Conservation (phyloP, 805 yeast genomes). For the Lipomyces chichibuensis region DNA sequence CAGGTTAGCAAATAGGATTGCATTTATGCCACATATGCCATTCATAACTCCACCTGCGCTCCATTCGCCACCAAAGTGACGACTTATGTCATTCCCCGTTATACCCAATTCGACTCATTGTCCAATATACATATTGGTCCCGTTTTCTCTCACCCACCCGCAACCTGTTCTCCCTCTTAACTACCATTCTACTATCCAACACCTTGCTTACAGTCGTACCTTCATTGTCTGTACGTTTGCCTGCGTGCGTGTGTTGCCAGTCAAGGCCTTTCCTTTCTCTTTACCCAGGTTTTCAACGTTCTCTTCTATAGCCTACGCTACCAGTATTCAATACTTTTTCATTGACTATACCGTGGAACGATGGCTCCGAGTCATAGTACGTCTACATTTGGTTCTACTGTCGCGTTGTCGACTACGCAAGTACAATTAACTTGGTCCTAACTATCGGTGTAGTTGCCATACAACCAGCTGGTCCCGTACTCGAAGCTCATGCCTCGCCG, state of each 20-base stretch:
- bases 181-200: not conserved
- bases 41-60: not conserved
- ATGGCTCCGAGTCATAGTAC: constrained; percentile 31
- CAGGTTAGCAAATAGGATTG: too few relatives aligned
- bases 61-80: not conserved
- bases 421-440: not conserved
- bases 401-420: not conserved
- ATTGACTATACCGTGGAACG: not conserved
- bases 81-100: not conserved
- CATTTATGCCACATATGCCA: not conserved
- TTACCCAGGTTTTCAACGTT: not conserved
- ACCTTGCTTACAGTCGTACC: too few relatives aligned
- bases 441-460: constrained; percentile 23
- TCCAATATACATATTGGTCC: not conserved
- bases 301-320: too few relatives aligned
- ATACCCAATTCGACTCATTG: not conserved
- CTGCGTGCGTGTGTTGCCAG: too few relatives aligned
- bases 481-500: constrained; percentile 11
- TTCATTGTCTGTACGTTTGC: too few relatives aligned
- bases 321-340: not conserved
- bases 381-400: not conserved
- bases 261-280: not conserved
- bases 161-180: not conserved
- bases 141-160: too few relatives aligned
- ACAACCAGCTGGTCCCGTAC: constrained; percentile 17